Evolutionary conservation across 108 stramenopile species (phyloP).

Genomic region (Conticribra guillardii): DNA sequence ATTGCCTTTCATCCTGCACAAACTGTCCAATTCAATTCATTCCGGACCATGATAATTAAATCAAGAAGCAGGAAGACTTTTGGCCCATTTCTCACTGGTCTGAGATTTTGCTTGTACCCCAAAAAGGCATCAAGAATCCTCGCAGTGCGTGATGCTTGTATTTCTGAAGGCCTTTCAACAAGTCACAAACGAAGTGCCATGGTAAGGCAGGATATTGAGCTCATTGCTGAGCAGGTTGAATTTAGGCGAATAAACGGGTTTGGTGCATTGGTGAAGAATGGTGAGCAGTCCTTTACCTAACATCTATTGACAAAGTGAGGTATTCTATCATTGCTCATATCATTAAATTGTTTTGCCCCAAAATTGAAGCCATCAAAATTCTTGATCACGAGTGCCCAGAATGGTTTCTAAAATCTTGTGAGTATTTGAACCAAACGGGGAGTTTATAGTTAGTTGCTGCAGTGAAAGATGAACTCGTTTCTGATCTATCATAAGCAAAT

Average conservation of each 20-base stretch:
- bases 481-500: no score
- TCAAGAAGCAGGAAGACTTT: constrained; percentile 2
- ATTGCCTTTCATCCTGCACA: constrained; percentile 4
- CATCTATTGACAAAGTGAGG: no score
- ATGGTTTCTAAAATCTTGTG: no score
- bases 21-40: constrained; percentile 9
- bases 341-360: no score
- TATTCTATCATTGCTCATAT: no score
- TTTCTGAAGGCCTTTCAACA: constrained; percentile 5
- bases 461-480: no score
- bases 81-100: constrained; percentile 8
- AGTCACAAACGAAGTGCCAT: background rate
- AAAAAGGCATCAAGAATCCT: background rate
- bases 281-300: no score
- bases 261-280: constrained; percentile 6
- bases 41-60: constrained; percentile 4
- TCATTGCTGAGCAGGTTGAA: background rate
- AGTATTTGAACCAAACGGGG: no score
- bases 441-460: no score
- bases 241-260: constrained; percentile 8
- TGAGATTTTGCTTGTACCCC: constrained; percentile 10
- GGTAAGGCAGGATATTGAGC: background rate
- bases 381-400: no score
- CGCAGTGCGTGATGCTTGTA: constrained; percentile 12
- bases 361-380: no score